phyloP scores from a whole-genome alignment of 2,329 filamentous ascomycete genomes.

The Cephalotrichum gorgonifer region DNA sequence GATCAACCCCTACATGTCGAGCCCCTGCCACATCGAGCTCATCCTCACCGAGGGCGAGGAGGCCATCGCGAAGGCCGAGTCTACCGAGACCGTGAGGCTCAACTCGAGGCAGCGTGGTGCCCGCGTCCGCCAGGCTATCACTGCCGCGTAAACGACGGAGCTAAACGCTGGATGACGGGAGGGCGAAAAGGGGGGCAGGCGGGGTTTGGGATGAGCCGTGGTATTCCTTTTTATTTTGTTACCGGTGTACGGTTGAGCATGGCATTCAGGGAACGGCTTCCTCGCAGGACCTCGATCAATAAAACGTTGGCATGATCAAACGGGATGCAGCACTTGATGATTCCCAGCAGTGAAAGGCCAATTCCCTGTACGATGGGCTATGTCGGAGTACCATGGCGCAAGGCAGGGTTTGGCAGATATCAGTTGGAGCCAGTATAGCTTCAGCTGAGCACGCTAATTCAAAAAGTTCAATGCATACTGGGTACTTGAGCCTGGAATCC shows the following conservation, averaged over 20 bases:
- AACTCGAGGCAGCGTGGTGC: slow-evolving; percentile 85
- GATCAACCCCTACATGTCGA: slow-evolving; percentile 99
- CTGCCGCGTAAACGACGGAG: slow-evolving; percentile 43
- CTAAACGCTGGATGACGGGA: slow-evolving; percentile 7
- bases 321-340: neutral
- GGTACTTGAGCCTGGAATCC: no score
- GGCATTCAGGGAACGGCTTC: slow-evolving; percentile 7
- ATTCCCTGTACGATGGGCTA: neutral
- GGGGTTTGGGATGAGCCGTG: slow-evolving; percentile 6
- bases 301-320: slow-evolving; percentile 5
- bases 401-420: no score
- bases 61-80: slow-evolving; percentile 78
- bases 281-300: slow-evolving; percentile 5
- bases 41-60: slow-evolving; percentile 98
- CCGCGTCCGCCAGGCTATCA: slow-evolving; percentile 54
- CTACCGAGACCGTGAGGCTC: slow-evolving; percentile 53
- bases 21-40: slow-evolving; percentile 99
- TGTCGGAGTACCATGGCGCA: neutral
- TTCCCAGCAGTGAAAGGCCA: neutral
- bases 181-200: slow-evolving; percentile 7
- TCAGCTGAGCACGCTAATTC: no score
- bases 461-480: no score
- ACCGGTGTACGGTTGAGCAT: slow-evolving; percentile 7
- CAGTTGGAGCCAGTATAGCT: no score
- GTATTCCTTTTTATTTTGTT: slow-evolving; percentile 5